These are phyloP conservation scores for Juncus inflexus DNA, from an alignment of 176 grass and related monocot species.

Conservation along the genomic window DNA sequence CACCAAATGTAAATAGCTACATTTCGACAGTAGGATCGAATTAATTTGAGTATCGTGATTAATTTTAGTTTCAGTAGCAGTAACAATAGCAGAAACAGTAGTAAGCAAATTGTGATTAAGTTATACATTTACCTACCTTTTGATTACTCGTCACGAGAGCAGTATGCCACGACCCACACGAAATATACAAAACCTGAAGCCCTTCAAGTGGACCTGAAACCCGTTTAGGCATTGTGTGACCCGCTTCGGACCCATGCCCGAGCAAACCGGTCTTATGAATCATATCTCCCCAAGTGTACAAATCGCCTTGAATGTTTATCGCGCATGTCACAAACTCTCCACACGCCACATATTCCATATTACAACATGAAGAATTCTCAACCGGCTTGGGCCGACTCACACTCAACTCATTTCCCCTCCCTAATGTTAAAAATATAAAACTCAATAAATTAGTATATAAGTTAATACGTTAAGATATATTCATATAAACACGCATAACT, in stretches of 20 bases:
- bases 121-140: conserved; percentile 33
- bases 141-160: conserved; percentile 55
- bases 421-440: neutral
- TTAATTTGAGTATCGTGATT: conserved; percentile 3
- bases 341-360: conserved; percentile 74
- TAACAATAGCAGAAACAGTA: neutral
- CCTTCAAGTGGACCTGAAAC: conserved; percentile 72
- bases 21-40: neutral
- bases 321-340: conserved; percentile 91
- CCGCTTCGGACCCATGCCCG: conserved; percentile 52
- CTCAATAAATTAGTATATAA: too few species aligned
- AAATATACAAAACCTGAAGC: conserved; percentile 60
- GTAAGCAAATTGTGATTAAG: neutral
- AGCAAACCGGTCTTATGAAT: conserved; percentile 60
- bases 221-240: conserved; percentile 79
- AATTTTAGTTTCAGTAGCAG: neutral
- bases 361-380: conserved; percentile 60
- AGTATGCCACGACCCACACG: conserved; percentile 94
- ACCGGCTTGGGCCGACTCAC: conserved; percentile 71
- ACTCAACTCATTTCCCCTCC: conserved; percentile 52
- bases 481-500: too few species aligned
- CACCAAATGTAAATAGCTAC: conserved; percentile 69
- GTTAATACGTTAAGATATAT: too few species aligned
- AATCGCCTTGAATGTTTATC: conserved; percentile 62
- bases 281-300: conserved; percentile 90